Conservation (phyloP, 495 filamentous ascomycete species). For the Talaromyces nanjingensis region DNA sequence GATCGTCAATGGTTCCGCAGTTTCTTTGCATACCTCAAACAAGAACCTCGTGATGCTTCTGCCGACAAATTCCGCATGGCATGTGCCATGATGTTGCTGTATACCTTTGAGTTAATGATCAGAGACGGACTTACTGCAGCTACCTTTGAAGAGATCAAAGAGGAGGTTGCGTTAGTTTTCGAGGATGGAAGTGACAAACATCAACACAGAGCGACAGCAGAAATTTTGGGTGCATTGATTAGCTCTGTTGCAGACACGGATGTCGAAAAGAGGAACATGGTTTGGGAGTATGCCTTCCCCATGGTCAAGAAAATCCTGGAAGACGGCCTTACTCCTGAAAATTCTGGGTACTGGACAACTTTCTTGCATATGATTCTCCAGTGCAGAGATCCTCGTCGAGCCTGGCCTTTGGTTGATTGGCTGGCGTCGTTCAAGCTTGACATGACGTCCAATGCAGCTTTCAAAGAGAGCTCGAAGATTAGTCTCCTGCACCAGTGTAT, state of each 20-base stretch:
- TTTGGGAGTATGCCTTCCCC: slow-evolving; percentile 88
- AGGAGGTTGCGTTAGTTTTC: slow-evolving; percentile 64
- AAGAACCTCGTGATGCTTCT: slow-evolving; percentile 80
- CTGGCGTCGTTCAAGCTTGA: slow-evolving; percentile 83
- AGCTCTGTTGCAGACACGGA: slow-evolving; percentile 65
- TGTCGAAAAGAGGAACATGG: slow-evolving; percentile 56
- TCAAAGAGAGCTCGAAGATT: slow-evolving; percentile 98
- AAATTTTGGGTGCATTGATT: slow-evolving; percentile 84
- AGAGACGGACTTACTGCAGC: slow-evolving; percentile 61
- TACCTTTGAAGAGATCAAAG: slow-evolving; percentile 82
- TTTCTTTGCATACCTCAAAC: slow-evolving; percentile 90
- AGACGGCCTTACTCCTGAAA: slow-evolving; percentile 90
- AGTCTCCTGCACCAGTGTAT: slow-evolving; percentile 85
- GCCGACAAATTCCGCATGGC: slow-evolving; percentile 86
- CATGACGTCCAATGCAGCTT: slow-evolving; percentile 91
- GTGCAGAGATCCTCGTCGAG: slow-evolving; percentile 78
- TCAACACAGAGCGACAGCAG: slow-evolving; percentile 90
- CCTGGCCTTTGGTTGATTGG: slow-evolving; percentile 79
- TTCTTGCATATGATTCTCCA: slow-evolving; percentile 82
- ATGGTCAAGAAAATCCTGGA: slow-evolving; percentile 78
- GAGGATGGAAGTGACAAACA: slow-evolving; percentile 96
- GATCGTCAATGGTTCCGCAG: slow-evolving; percentile 79
- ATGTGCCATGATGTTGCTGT: slow-evolving; percentile 75
- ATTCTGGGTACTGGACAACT: slow-evolving; percentile 86
- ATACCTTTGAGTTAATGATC: slow-evolving; percentile 81